Evolutionary conservation across 1,139 yeast species (phyloP).

Genomic region (Pichia sp.): DNA sequence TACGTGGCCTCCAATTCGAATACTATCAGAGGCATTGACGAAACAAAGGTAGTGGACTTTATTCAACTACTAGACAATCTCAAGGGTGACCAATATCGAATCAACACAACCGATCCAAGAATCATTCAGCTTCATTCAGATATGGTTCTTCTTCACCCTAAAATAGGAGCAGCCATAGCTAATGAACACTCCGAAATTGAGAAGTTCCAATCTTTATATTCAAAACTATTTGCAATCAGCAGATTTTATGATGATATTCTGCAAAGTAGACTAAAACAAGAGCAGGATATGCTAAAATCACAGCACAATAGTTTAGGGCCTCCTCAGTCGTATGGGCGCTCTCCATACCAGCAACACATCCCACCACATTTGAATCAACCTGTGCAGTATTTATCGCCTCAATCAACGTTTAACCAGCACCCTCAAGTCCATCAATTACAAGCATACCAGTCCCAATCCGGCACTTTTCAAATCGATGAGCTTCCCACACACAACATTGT

Average conservation of each 20-base stretch:
- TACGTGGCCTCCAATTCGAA: slow-evolving; percentile 8
- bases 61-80: slow-evolving; percentile 55
- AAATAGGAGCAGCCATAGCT: slow-evolving; percentile 61
- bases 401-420: slow-evolving; percentile 9
- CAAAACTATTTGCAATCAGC: slow-evolving; percentile 75
- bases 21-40: slow-evolving; percentile 55
- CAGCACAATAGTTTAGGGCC: neutral
- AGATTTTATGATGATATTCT: slow-evolving; percentile 73
- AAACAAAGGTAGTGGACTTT: slow-evolving; percentile 64
- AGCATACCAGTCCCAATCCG: slow-evolving; percentile 9
- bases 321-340: neutral
- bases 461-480: neutral
- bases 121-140: slow-evolving; percentile 62
- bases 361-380: neutral
- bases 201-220: slow-evolving; percentile 68
- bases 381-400: slow-evolving; percentile 9
- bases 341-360: neutral
- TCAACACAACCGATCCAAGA: slow-evolving; percentile 55
- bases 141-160: slow-evolving; percentile 68
- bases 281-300: slow-evolving; percentile 16
- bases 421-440: slow-evolving; percentile 11
- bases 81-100: slow-evolving; percentile 45
- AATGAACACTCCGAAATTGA: slow-evolving; percentile 67
- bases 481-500: neutral
- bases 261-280: slow-evolving; percentile 55